phyloP scores from a whole-genome alignment of 2,329 filamentous ascomycete genomes.

The Akanthomyces lecanii region DNA sequence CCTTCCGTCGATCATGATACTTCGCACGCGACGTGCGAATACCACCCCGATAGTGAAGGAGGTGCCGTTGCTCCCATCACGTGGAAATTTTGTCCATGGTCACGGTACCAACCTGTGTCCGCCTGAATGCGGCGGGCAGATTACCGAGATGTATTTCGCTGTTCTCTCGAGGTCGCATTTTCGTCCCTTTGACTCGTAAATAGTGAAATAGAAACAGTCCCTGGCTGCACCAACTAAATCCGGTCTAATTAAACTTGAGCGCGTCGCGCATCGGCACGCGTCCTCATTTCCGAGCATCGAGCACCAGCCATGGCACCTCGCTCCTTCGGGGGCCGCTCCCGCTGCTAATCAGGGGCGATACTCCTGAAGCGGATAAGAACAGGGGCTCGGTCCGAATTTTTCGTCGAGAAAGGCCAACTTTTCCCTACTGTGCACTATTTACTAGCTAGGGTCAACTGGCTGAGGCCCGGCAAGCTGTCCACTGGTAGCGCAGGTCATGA shows the following conservation, averaged over 20 bases:
- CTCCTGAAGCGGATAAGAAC: background rate
- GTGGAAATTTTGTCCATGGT: slow-evolving; percentile 6
- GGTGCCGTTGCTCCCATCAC: slow-evolving; percentile 1
- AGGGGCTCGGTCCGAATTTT: background rate
- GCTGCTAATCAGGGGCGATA: background rate
- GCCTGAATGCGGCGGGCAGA: background rate
- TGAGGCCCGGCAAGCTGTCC: background rate
- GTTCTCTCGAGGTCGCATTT: background rate
- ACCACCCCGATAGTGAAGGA: background rate
- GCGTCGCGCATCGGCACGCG: slow-evolving; percentile 2
- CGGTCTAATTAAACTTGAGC: background rate
- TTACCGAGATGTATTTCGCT: no score
- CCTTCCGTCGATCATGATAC: slow-evolving; percentile 3
- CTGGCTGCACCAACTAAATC: background rate
- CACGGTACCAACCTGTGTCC: slow-evolving; percentile 1
- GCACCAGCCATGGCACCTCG: background rate
- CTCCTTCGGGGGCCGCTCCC: background rate
- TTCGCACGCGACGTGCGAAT: slow-evolving; percentile 11
- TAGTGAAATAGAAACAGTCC: background rate
- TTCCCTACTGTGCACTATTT: background rate
- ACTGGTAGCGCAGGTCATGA: background rate
- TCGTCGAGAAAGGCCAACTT: background rate
- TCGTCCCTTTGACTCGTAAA: background rate
- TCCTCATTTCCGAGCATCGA: slow-evolving; percentile 1
- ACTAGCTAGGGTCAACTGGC: background rate